Base-by-base conservation (phyloP, 495 filamentous ascomycete genomes). In the Penicillium fimorum region DNA sequence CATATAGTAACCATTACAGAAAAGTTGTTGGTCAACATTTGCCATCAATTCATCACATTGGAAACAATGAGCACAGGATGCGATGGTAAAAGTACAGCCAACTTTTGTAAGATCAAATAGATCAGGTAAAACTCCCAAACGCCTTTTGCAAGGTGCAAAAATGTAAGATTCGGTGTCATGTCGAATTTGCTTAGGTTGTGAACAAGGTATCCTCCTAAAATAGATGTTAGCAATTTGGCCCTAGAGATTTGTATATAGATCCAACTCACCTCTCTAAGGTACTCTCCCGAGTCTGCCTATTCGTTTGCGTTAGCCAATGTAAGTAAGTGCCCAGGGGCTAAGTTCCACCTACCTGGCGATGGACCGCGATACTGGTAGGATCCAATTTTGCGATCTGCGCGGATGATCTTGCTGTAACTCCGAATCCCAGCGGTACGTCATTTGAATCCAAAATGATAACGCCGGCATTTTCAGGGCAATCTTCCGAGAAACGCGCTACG, bases 261-360 rank as follows among this genome's bases (percentile, higher is more conserved):
- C 29, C 25, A 17, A 58, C 63, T 50, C 60, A 78, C 84, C 68
- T 97, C 93, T 66, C 94, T 81, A 52, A 98, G 79, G 64, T 95
- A 98, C 69, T 96, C 91, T 43, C 94, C 93, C 65, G 88, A 84
- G 77, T 97, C 93, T 2, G 88, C 87, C 70, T 96, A 91, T 60
- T 22, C n/a, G 9, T 18, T 30, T 3, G 25, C 18, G 37, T 51
- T 42, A 54, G 50, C 15, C 35, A 12, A 47, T 38, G 18, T 5
- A 44, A 37, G 13, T 48, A 27, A 5, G 24, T 22, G 0, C 12
- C 5, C 0, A 6, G 8, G 17, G 13, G 15, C 13, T 18, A 3
- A 20, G 35, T 4, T 40, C 25, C 22, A 20, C 33, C 13, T 45
- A 48, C 57, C 50, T 64, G 64, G 20, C 55, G 76, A 70, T 96